Evolutionary conservation across 2,329 filamentous ascomycete species (phyloP).

Genomic region (Colletotrichum noveboracense): DNA sequence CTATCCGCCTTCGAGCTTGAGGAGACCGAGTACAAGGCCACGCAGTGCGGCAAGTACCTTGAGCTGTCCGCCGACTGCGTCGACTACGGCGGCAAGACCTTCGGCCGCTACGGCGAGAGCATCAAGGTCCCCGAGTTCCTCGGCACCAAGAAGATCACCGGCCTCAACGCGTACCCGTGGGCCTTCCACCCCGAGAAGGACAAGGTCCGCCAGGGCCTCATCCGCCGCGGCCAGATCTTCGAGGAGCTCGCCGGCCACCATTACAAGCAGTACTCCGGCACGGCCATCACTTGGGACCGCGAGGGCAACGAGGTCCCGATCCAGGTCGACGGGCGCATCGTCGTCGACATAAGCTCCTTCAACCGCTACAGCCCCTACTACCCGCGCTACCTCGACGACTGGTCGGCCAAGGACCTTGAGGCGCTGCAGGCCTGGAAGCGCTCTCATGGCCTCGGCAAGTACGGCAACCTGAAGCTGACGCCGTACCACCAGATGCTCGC

Average conservation of each 20-base stretch:
- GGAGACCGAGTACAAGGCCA: slow-evolving; percentile 40
- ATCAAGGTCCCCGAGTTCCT: slow-evolving; percentile 45
- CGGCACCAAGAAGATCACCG: slow-evolving; percentile 48
- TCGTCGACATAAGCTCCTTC: slow-evolving; percentile 43
- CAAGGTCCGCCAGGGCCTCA: slow-evolving; percentile 35
- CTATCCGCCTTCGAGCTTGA: slow-evolving; percentile 43
- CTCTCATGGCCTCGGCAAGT: slow-evolving; percentile 26
- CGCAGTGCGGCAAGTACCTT: slow-evolving; percentile 42
- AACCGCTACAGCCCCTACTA: slow-evolving; percentile 38
- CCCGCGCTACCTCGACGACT: slow-evolving; percentile 33
- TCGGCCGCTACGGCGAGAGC: slow-evolving; percentile 42
- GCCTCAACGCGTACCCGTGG: slow-evolving; percentile 49
- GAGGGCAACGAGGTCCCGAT: slow-evolving; percentile 31
- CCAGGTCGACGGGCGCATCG: slow-evolving; percentile 38
- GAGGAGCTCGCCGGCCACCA: slow-evolving; percentile 50
- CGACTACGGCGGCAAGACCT: slow-evolving; percentile 53
- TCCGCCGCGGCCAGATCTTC: slow-evolving; percentile 48
- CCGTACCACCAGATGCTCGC: slow-evolving; percentile 38
- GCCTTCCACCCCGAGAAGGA: slow-evolving; percentile 46
- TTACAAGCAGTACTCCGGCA: slow-evolving; percentile 51
- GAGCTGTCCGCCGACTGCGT: slow-evolving; percentile 44
- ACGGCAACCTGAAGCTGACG: slow-evolving; percentile 31
- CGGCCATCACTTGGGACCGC: slow-evolving; percentile 39
- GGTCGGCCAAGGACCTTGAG: slow-evolving; percentile 36
- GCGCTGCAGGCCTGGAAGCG: slow-evolving; percentile 29